Evolutionary conservation across 139 green algal species (phyloP), one percentile per base, ranked within the genome.

Genomic region (Gonium pectorale): DNA sequence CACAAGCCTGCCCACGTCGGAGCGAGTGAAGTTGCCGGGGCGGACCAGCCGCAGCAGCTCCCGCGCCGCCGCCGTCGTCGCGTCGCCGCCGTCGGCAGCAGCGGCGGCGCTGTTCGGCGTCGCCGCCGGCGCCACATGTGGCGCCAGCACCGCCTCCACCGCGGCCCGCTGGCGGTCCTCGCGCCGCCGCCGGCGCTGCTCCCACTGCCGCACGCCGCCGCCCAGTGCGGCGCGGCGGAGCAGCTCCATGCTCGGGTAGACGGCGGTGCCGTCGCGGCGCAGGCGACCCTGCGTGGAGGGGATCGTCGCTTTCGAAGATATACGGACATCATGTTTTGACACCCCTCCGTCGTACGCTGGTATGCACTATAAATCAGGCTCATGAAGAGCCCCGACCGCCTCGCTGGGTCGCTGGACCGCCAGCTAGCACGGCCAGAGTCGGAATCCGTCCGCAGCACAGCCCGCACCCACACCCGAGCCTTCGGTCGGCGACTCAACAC

Each of bases 231-330:
- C 83, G 21, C 51, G 29, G 2, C 79, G 67, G 46, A 86, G 79
- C 31, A 68, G 82, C 9, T 74, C 49, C 49, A 86, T 54, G 51
- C 24, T 75, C 13, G 81, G 86, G 85, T 89, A 93, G 19, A 93
- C 82, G 26, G 82, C 85, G 29, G 60, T 81, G 22, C 90, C 90
- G 71, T 93, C 90, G 37, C 90, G 80, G 52, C 87, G 81, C 17
- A 91, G 85, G 43, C 77, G 62, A 22, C 79, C 66, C n/a, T n/a
- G n/a, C n/a, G n/a, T n/a, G n/a, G n/a, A n/a, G n/a, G n/a, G n/a
- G n/a, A n/a, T n/a, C n/a, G n/a, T n/a, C n/a, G n/a, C n/a, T n/a
- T n/a, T n/a, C n/a, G n/a, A n/a, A n/a, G n/a, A n/a, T n/a, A n/a
- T n/a, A n/a, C n/a, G n/a, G n/a, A n/a, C n/a, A n/a, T n/a, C n/a